Base-by-base conservation (phyloP, 208 protist species). In the Balamuthia mandrillaris region DNA sequence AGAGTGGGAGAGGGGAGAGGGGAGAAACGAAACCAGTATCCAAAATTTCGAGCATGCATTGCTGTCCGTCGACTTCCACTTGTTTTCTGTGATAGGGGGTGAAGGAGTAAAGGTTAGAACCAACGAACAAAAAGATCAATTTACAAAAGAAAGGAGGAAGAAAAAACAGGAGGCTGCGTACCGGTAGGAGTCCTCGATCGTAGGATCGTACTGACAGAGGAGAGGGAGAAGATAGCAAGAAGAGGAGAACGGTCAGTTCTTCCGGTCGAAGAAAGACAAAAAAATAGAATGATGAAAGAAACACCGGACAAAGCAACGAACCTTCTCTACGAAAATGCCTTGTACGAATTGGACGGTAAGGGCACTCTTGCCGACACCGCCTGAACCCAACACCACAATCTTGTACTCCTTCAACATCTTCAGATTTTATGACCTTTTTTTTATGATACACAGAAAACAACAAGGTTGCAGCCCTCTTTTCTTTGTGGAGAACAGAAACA, bases 41-140 rank as follows among this genome's bases (percentile, higher is more conserved):
- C 35, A 94, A 85, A 75, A 94, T 94, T 61, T 94, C 92, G 35
- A 94, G 89, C 92, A 94, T 93, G 81, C 83, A 91, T 75, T 92
- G 89, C 81, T 90, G 77, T 10, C 90, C 86, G 79, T 94, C 92
- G 21, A 94, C 88, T 79, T 94, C 92, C 3, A 92, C 86, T 72
- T 89, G 89, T 52, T 91, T 91, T 60, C 88, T 65, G 47, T 88
- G 88, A 44, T n/a, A n/a, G n/a, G n/a, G 75, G 78, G 56, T 89
- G 12, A 14, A 18, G 12, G 35, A 74, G n/a, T 18, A 39, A 14
- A 39, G 16, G 16, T 7, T 12, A 14, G 7, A 18, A 74, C 14
- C 29, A 74, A 39, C 35, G 21, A 49, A 39, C 29, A 18, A 27
- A 31, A 14, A 27, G n/a, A 18, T 14, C 12, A 16, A 68, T 31